These are phyloP conservation scores for Wickerhamiella siamensis DNA, from an alignment of 805 yeast genomes.

Conservation along the genomic window DNA sequence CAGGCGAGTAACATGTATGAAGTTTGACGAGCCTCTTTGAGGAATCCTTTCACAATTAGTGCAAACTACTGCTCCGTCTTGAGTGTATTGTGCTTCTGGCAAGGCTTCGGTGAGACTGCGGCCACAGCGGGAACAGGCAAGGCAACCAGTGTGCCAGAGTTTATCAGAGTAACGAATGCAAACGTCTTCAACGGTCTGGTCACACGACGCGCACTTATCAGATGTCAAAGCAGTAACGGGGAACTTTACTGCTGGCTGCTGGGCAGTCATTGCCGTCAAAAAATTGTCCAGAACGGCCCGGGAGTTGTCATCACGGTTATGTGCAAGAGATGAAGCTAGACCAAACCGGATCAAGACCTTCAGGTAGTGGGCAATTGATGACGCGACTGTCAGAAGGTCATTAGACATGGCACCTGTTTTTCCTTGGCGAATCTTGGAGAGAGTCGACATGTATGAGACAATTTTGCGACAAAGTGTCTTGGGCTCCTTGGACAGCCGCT, in stretches of 20 bases:
- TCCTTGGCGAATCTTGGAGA: conserved; percentile 41
- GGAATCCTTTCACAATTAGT: conserved; percentile 43
- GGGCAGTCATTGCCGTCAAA: conserved; percentile 21
- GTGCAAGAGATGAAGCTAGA: conserved; percentile 56
- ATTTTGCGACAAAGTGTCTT: conserved; percentile 77
- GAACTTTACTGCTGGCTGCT: not conserved
- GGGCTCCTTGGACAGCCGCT: conserved; percentile 42
- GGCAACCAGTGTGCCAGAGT: conserved; percentile 76
- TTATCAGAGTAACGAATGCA: conserved; percentile 45
- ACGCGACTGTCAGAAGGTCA: conserved; percentile 57
- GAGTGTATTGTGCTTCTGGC: conserved; percentile 25
- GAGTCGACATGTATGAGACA: conserved; percentile 72
- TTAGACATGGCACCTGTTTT: conserved; percentile 16
- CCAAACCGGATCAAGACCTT: conserved; percentile 75
- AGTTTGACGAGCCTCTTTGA: conserved; percentile 23
- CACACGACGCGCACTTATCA: conserved; percentile 62
- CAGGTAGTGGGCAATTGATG: conserved; percentile 84
- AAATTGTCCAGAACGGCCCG: conserved; percentile 49
- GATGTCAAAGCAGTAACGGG: conserved; percentile 20
- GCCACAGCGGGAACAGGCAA: conserved; percentile 48
- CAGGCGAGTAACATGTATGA: conserved; percentile 51
- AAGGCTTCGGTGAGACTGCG: conserved; percentile 32
- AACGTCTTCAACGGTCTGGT: conserved; percentile 67
- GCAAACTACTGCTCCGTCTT: conserved; percentile 35
- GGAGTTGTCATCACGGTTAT: conserved; percentile 39